Percentiles rank a stretch among this genome's conserved stretches.
Conservation (phyloP, 2,329 filamentous ascomycete genomes). For the Neofusicoccum sp. region DNA sequence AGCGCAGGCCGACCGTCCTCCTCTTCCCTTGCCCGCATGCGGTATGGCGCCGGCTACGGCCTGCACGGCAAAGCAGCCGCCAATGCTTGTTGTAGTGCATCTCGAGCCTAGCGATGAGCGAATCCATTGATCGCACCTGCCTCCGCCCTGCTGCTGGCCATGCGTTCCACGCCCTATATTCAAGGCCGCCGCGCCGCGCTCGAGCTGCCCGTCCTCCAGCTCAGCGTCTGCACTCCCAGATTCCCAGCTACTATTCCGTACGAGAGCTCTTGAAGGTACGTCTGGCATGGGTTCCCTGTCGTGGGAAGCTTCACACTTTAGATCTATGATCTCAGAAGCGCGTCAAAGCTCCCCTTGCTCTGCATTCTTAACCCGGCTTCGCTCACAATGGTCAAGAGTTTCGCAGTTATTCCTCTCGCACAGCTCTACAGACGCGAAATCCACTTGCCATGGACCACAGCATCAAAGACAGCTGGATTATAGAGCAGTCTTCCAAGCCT, state of each 20-base stretch:
- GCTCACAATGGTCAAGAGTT: not conserved
- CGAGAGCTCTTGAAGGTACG: not conserved
- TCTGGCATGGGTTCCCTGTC: not conserved
- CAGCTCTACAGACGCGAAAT: too few species aligned
- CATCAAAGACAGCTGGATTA: not conserved
- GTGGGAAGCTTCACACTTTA: not conserved
- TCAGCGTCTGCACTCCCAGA: not conserved
- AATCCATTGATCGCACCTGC: slow-evolving; percentile 7
- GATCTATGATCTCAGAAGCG: not conserved
- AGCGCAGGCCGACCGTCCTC: not conserved
- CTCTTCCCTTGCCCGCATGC: not conserved
- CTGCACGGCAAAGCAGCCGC: slow-evolving; percentile 11
- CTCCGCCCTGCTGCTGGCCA: not conserved
- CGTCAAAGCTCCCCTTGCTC: not conserved
- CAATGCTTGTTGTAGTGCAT: slow-evolving; percentile 4
- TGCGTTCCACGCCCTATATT: not conserved
- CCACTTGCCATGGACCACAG: not conserved
- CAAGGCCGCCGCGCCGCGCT: not conserved
- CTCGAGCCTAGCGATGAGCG: not conserved
- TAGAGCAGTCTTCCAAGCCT: not conserved
- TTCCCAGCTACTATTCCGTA: not conserved
- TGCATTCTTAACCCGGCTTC: not conserved
- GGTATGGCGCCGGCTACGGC: slow-evolving; percentile 5
- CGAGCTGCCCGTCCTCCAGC: not conserved
- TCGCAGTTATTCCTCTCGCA: too few species aligned